phyloP scores from a whole-genome alignment of 768 basidiomycete genomes.

The Cyclocybe aegerita region DNA sequence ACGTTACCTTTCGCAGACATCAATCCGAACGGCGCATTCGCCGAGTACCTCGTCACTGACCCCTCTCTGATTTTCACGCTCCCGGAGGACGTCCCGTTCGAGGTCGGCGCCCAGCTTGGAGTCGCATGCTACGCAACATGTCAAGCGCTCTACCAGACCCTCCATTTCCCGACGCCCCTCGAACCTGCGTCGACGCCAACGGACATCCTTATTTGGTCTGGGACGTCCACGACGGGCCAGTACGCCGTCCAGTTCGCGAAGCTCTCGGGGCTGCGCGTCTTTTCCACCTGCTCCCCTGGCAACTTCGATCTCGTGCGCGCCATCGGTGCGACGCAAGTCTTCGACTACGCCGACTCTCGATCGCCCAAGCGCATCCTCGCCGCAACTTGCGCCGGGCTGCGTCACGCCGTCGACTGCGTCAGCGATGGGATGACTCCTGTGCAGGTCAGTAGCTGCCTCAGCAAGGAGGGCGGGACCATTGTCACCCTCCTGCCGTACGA shows the following conservation, averaged over 20 bases:
- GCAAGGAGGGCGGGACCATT: constrained; percentile 21
- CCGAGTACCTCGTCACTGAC: constrained; percentile 18
- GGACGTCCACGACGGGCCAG: constrained; percentile 13
- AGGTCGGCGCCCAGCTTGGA: constrained; percentile 19
- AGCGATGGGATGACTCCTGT: constrained; percentile 22
- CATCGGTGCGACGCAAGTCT: constrained; percentile 38
- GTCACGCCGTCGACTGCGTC: constrained; percentile 26
- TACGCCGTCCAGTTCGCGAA: constrained; percentile 20
- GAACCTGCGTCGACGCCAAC: constrained; percentile 8
- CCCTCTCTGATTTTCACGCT: constrained; percentile 15
- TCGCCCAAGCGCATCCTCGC: constrained; percentile 24
- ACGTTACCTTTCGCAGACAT: constrained; percentile 9
- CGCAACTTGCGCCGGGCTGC: constrained; percentile 21
- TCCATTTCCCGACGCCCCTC: constrained; percentile 16
- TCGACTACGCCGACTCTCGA: constrained; percentile 33
- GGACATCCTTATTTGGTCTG: constrained; percentile 19
- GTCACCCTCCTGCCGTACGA: constrained; percentile 22
- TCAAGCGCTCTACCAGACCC: constrained; percentile 16
- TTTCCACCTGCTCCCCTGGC: constrained; percentile 40
- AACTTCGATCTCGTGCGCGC: constrained; percentile 12
- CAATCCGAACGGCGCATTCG: constrained; percentile 16
- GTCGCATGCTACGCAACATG: constrained; percentile 16
- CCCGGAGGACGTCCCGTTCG: constrained; percentile 21
- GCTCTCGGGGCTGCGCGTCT: constrained; percentile 40
- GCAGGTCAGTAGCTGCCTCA: constrained; percentile 19